A percentile compares a stretch with the other conserved stretches of the same genome.
Conservation (phyloP, 495 filamentous ascomycete genomes). For the Neurospora tetraspora region DNA sequence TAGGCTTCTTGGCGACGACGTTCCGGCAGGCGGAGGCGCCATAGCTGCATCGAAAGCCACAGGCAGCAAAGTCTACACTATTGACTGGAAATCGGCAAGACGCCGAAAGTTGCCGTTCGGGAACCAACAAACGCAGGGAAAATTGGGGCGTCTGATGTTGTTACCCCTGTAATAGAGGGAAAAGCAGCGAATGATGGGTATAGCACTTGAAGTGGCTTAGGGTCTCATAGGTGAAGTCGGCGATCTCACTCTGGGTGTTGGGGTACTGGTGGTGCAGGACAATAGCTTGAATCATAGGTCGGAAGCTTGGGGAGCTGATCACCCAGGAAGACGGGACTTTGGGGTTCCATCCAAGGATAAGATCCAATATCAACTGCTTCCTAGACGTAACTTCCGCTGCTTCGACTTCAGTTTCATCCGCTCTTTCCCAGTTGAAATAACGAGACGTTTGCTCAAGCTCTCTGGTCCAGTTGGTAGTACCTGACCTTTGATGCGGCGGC, state of each 20-base stretch:
- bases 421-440: not conserved
- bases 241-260: not conserved
- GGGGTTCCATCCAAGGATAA: not conserved
- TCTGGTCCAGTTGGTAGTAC: not conserved
- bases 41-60: not conserved
- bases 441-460: not conserved
- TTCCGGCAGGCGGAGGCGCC: not conserved
- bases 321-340: not conserved
- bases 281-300: not conserved
- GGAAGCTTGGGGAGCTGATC: not conserved
- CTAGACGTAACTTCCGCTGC: not conserved
- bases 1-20: slow-evolving; percentile 5
- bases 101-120: not conserved
- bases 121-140: not conserved
- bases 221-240: not conserved
- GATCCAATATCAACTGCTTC: not conserved
- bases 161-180: not conserved
- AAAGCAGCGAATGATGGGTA: not conserved
- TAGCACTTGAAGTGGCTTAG: not conserved
- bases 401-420: not conserved
- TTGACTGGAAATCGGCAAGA: not conserved
- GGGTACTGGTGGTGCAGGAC: not conserved
- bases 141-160: not conserved
- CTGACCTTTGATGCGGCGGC: not conserved
- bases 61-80: not conserved